Evolutionary conservation across 2,329 filamentous ascomycete genomes (phyloP).

Genomic region (Blumeria hordei): DNA sequence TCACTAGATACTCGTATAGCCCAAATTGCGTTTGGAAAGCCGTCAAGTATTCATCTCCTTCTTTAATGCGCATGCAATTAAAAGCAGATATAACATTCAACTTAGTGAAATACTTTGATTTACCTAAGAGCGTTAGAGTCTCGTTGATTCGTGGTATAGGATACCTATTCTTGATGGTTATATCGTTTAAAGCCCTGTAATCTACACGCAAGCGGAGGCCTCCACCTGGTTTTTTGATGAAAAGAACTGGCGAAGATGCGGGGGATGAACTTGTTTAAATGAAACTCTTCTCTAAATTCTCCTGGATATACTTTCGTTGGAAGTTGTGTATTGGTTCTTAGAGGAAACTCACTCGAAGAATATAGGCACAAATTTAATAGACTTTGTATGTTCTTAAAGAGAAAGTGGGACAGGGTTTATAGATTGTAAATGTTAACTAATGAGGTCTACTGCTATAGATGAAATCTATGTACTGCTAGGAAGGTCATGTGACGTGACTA

Average conservation of each 20-base stretch:
- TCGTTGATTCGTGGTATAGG: not conserved
- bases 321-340: no score
- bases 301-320: not conserved
- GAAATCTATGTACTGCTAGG: no score
- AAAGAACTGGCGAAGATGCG: not conserved
- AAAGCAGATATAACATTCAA: not conserved
- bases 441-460: no score
- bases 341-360: no score
- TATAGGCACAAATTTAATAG: no score
- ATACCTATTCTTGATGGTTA: not conserved
- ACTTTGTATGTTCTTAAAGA: no score
- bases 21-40: not conserved
- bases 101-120: not conserved
- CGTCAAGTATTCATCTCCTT: not conserved
- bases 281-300: not conserved
- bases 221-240: not conserved
- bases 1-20: constrained; percentile 5
- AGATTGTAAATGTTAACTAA: no score
- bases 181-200: not conserved
- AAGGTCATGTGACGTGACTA: no score
- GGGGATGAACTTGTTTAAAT: not conserved
- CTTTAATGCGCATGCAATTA: not conserved
- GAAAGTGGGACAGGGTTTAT: no score
- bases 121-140: not conserved
- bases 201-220: not conserved